Conservation (phyloP, 768 basidiomycete genomes). For the Sutorius australiensis region DNA sequence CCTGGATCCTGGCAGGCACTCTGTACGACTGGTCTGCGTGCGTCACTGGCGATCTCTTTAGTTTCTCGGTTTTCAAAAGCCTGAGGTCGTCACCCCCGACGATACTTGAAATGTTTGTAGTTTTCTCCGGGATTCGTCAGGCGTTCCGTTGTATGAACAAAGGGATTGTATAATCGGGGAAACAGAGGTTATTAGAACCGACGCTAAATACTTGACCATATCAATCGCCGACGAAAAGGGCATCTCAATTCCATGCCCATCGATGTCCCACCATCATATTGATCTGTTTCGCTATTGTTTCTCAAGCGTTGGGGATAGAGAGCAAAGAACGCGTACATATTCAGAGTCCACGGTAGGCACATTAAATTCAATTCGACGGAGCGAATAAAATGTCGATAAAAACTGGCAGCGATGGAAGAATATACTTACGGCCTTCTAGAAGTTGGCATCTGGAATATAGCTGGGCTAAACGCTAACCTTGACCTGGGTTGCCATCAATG, state of each 20-base stretch:
- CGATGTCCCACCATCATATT: slow-evolving; percentile 31
- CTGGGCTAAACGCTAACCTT: slow-evolving; percentile 13
- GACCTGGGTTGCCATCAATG: slow-evolving; percentile 8
- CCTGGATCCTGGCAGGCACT: neutral
- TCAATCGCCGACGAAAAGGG: slow-evolving; percentile 6
- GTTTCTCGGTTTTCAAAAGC: neutral
- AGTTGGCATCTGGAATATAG: slow-evolving; percentile 2
- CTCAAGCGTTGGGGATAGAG: slow-evolving; percentile 24
- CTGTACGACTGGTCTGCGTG: neutral
- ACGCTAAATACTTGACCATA: slow-evolving; percentile 1
- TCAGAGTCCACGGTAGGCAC: slow-evolving; percentile 16
- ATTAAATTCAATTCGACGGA: slow-evolving; percentile 2
- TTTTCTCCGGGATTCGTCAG: neutral
- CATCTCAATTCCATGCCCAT: neutral
- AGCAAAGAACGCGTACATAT: neutral
- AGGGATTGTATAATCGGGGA: slow-evolving; percentile 7
- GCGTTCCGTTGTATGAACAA: neutral
- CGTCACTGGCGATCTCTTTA: neutral
- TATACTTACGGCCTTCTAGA: slow-evolving; percentile 5
- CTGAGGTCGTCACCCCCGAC: neutral
- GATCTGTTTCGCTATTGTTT: slow-evolving; percentile 46
- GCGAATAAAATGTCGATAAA: neutral
- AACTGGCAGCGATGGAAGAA: slow-evolving; percentile 7
- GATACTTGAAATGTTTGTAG: neutral
- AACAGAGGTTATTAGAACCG: neutral